Evolutionary conservation across 352 stramenopile species (phyloP), one percentile per base, ranked within the genome.

Genomic region (Phytopythium ostracodes): DNA sequence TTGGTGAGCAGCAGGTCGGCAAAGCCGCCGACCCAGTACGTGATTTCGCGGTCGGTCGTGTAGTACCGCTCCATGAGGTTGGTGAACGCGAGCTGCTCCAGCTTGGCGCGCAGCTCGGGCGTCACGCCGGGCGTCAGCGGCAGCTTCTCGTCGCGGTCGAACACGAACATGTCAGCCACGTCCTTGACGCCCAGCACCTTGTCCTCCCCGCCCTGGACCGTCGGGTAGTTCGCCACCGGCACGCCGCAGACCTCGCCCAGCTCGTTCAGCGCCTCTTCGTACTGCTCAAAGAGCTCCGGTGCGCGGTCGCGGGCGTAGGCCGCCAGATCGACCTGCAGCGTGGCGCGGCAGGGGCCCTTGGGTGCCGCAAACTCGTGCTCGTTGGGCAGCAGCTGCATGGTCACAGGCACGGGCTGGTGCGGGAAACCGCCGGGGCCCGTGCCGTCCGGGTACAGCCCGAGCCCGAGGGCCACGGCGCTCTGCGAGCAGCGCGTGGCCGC

Each of bases 61-160:
- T 91, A 94, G 66, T 94, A 94, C 49, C 85, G 70, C 65, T 94
- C 85, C 85, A 94, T 92, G 55, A 94, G 81, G 67, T 91, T 89
- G 12, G 75, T 83, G 67, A 94, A 92, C 42, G 83, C 82, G 36
- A 94, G 66, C 43, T 85, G 66, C 64, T 92, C 79, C 22, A 94
- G 64, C 33, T 85, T 56, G 15, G 67, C 62, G 51, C 78, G 83
- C 25, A 83, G 60, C 17, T 86, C 76, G 20, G 75, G 56, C 12
- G 78, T 87, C 60, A 92, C 72, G 2, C 83, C 81, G n/a, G 74
- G 60, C 7, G 79, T 57, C 36, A 74, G 79, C 20, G 66, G 67
- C n/a, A 94, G 71, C 6, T 66, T 63, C 53, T 94, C 77, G 42
- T 94, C 79, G 24, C 67, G 73, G 62, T 94, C 85, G 52, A 94